These are phyloP conservation scores for barrel medic (Medicago truncatula) DNA, from an alignment of 306 rosid genomes.

Conservation along the genomic window MtrunA17r5.0-ANR NC_053046.1:20415501-20416000, in stretches of 20 bases:
- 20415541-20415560: constrained; percentile 63
- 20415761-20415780: constrained; percentile 1
- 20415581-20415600: constrained; percentile 62
- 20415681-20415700: constrained; percentile 33
- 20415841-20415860: constrained; percentile 51
- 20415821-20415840: constrained; percentile 43
- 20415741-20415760: constrained; percentile 24
- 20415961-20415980: not conserved
- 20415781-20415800: constrained; percentile 44
- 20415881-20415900: constrained; percentile 43
- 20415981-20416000: not conserved
- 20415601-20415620: constrained; percentile 37
- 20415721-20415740: constrained; percentile 9
- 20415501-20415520: constrained; percentile 52
- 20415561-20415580: constrained; percentile 78
- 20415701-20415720: not conserved
- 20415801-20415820: constrained; percentile 56
- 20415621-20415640: constrained; percentile 41
- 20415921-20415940: constrained; percentile 42
- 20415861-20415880: constrained; percentile 46
- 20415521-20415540: constrained; percentile 54
- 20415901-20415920: not conserved
- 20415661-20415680: constrained; percentile 55
- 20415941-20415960: constrained; percentile 45
- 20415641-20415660: constrained; percentile 46